These are phyloP conservation scores for Capsicum chinense DNA, from an alignment of 257 asterid species.

Conservation along the genomic window DNA sequence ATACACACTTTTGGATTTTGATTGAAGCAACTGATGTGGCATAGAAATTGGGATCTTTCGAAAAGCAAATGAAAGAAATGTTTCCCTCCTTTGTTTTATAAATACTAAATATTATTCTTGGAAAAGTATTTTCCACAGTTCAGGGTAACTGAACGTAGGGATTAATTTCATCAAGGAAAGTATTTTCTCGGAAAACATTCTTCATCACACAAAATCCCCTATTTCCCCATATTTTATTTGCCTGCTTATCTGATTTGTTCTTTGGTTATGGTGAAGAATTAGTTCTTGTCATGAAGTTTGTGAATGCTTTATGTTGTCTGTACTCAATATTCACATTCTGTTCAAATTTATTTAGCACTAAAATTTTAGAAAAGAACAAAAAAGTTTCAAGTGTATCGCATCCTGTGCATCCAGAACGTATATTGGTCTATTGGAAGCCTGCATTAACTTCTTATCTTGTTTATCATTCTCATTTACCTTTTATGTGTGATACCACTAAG, in stretches of 20 bases:
- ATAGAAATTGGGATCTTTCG: constrained; percentile 5
- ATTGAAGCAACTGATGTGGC: constrained; percentile 20
- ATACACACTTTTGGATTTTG: background rate
- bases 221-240: background rate
- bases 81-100: background rate
- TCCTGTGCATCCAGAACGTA: background rate
- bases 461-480: background rate
- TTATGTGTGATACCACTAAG: constrained; percentile 3
- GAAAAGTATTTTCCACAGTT: background rate
- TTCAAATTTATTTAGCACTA: background rate
- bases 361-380: background rate
- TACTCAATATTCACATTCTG: background rate
- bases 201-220: background rate
- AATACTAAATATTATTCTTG: background rate
- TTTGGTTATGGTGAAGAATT: background rate
- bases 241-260: background rate
- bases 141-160: background rate
- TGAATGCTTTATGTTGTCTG: background rate
- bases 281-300: constrained; percentile 10
- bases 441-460: constrained; percentile 13
- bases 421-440: constrained; percentile 1
- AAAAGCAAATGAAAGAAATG: constrained; percentile 1
- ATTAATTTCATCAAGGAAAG: background rate
- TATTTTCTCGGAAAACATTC: background rate
- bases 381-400: background rate